Evolutionary conservation across 495 filamentous ascomycete genomes (phyloP).

Genomic region (Margaritispora aquatica): DNA sequence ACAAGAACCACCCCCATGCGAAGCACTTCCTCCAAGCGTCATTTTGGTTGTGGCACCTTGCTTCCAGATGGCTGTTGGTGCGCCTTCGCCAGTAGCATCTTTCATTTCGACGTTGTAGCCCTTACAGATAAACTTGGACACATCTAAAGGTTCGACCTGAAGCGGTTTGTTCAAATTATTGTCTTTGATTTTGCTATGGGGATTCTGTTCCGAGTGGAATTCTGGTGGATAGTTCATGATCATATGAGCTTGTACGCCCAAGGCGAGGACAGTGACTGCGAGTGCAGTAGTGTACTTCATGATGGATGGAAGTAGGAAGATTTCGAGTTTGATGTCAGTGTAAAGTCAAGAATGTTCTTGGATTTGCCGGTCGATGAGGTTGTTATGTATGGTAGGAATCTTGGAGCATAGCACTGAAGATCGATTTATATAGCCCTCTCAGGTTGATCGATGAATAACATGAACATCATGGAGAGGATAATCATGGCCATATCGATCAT

Average conservation of each 20-base stretch:
- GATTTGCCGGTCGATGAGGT: too few relatives aligned
- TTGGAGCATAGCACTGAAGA: too few relatives aligned
- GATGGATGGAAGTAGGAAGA: not conserved
- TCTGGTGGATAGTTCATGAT: not conserved
- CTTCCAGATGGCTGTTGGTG: slow-evolving; percentile 40
- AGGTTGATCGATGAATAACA: too few relatives aligned
- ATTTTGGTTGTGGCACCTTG: slow-evolving; percentile 54
- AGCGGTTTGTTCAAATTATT: not conserved
- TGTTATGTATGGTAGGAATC: too few relatives aligned
- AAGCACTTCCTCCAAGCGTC: slow-evolving; percentile 48
- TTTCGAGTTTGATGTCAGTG: not conserved
- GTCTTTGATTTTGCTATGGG: not conserved
- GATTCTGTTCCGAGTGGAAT: not conserved
- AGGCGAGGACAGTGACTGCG: not conserved
- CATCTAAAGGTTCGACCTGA: too few relatives aligned
- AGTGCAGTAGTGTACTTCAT: not conserved
- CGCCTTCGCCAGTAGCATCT: slow-evolving; percentile 33
- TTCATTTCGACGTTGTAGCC: slow-evolving; percentile 52
- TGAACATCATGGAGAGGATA: too few relatives aligned
- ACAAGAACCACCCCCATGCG: slow-evolving; percentile 60
- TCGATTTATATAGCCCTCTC: too few relatives aligned
- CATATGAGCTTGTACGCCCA: not conserved
- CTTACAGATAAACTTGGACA: slow-evolving; percentile 60
- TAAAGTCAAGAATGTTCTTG: too few relatives aligned
- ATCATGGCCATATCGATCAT: too few relatives aligned